phyloP scores from a whole-genome alignment of 345 rosid species.

The Pistacia atlantica region DNA sequence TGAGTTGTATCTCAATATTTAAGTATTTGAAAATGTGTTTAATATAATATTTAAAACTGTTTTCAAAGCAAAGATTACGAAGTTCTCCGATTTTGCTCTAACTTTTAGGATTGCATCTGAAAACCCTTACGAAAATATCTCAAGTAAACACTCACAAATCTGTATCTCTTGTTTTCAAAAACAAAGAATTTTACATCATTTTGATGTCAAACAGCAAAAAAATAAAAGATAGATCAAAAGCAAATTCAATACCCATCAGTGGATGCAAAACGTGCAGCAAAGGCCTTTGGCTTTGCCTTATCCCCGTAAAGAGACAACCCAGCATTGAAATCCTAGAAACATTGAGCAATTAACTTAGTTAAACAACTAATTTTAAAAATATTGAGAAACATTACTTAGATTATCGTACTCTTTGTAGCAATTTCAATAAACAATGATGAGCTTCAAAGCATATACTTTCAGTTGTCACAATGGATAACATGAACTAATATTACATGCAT shows the following conservation, averaged over 20 bases:
- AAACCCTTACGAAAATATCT: no score
- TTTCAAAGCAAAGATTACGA: no score
- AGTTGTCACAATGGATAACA: neutral
- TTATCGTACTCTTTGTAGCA: neutral
- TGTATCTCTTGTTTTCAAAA: no score
- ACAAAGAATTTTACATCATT: no score
- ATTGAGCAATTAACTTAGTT: constrained; percentile 5
- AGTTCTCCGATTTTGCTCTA: no score
- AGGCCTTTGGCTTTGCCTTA: constrained; percentile 81
- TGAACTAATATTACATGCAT: neutral
- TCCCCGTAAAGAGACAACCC: constrained; percentile 88
- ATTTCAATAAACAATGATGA: constrained; percentile 4
- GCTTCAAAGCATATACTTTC: no score
- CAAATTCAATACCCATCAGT: constrained; percentile 68
- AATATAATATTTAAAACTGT: no score
- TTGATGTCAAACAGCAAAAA: neutral
- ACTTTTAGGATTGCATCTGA: no score
- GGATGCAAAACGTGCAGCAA: constrained; percentile 84
- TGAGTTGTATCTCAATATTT: no score
- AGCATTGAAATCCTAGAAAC: constrained; percentile 72
- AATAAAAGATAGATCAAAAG: neutral
- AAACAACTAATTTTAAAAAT: neutral
- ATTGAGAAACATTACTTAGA: neutral
- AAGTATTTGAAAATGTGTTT: no score
- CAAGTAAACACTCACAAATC: no score